These are phyloP conservation scores for Komagataella phaffii DNA, from an alignment of 805 yeast species.

Conservation along the genomic window DNA sequence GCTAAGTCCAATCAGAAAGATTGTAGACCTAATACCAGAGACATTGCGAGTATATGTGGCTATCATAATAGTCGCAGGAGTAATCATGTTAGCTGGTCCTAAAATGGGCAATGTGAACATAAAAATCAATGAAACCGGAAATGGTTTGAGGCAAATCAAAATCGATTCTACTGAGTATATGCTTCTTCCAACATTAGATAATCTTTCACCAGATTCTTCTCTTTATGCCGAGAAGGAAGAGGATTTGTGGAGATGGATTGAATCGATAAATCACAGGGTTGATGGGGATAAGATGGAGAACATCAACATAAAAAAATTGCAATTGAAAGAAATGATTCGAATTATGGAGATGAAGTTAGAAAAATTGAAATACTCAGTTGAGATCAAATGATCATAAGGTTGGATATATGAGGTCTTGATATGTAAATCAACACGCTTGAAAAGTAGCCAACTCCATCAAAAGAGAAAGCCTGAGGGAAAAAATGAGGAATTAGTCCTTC, in stretches of 20 bases:
- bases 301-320: conserved; percentile 19
- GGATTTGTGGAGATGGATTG: conserved; percentile 65
- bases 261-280: conserved; percentile 17
- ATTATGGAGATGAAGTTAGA: conserved; percentile 29
- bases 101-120: background rate
- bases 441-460: too few relatives aligned
- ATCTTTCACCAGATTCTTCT: conserved; percentile 4
- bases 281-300: conserved; percentile 2
- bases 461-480: too few relatives aligned
- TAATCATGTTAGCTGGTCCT: background rate
- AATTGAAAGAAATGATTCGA: conserved; percentile 30
- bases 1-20: background rate
- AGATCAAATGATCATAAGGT: too few relatives aligned
- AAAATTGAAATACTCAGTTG: conserved; percentile 9
- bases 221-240: conserved; percentile 35
- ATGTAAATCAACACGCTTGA: too few relatives aligned
- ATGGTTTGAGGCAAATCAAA: background rate
- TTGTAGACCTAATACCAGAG: background rate
- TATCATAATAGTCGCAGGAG: background rate
- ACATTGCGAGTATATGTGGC: background rate
- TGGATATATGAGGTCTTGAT: too few relatives aligned
- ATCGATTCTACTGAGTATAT: background rate
- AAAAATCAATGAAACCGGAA: background rate
- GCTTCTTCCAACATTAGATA: background rate
- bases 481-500: too few relatives aligned